A percentile compares a stretch with the other conserved stretches of the same genome.
Conservation (phyloP, 768 basidiomycete species). For the Crepidotus variabilis region DNA sequence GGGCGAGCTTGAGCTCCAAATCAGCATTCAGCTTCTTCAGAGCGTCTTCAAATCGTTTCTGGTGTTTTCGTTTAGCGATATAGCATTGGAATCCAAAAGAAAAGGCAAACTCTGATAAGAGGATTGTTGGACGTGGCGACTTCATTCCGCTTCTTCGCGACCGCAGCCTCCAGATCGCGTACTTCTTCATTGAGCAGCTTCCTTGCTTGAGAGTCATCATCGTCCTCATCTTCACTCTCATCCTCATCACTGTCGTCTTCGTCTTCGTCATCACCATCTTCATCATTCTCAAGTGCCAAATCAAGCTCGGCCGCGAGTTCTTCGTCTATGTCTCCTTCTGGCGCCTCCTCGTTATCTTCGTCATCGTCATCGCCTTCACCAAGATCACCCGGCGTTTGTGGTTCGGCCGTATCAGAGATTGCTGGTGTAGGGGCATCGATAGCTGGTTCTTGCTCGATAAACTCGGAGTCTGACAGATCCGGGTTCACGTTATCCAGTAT, state of each 20-base stretch:
- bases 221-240: conserved; percentile 78
- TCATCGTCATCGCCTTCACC: conserved; percentile 54
- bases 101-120: conserved; percentile 63
- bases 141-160: conserved; percentile 80
- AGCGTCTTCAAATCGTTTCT: conserved; percentile 94
- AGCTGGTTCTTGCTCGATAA: conserved; percentile 64
- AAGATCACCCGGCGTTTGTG: conserved; percentile 55
- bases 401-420: conserved; percentile 63
- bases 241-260: conserved; percentile 58
- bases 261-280: conserved; percentile 63
- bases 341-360: conserved; percentile 58
- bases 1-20: conserved; percentile 77
- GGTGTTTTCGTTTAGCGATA: conserved; percentile 4
- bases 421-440: conserved; percentile 73
- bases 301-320: conserved; percentile 88
- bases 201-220: conserved; percentile 73
- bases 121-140: conserved; percentile 82
- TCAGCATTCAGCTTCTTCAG: conserved; percentile 84
- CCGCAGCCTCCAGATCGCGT: conserved; percentile 82
- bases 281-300: conserved; percentile 70
- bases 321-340: conserved; percentile 81
- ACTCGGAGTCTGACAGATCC: conserved; percentile 86
- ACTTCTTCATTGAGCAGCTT: conserved; percentile 88
- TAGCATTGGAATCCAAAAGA: background rate
- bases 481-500: conserved; percentile 89